Evolutionary conservation across 2,329 filamentous ascomycete genomes (phyloP).

Genomic region (Pseudofabraea citricarpa): DNA sequence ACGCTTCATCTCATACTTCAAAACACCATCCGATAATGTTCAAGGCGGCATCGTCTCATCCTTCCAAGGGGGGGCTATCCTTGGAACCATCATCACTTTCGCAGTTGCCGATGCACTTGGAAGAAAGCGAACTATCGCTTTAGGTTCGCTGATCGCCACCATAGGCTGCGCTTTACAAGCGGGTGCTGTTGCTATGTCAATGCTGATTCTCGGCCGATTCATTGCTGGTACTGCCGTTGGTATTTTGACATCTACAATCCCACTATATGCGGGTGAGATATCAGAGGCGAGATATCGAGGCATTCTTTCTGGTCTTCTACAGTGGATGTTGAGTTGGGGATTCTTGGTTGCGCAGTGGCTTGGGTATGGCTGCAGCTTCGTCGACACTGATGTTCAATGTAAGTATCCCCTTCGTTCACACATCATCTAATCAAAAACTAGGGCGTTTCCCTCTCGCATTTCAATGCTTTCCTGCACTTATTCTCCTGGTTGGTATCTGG

Average conservation of each 20-base stretch:
- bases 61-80: conserved; percentile 16
- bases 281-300: conserved; percentile 15
- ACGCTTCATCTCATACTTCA: conserved; percentile 17
- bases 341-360: conserved; percentile 23
- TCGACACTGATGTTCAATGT: conserved; percentile 12
- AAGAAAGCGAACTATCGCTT: conserved; percentile 24
- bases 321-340: conserved; percentile 22
- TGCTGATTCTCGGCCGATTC: conserved; percentile 42
- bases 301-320: conserved; percentile 18
- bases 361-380: conserved; percentile 14
- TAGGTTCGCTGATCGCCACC: conserved; percentile 21
- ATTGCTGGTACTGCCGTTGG: conserved; percentile 44
- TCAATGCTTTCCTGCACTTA: conserved; percentile 46
- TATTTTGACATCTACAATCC: conserved; percentile 38
- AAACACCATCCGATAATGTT: conserved; percentile 1
- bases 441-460: conserved; percentile 55
- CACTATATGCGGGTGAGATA: conserved; percentile 36
- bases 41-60: conserved; percentile 34
- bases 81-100: conserved; percentile 6
- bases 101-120: conserved; percentile 28
- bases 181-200: conserved; percentile 25
- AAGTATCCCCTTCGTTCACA: not conserved
- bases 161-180: conserved; percentile 27
- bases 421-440: not conserved
- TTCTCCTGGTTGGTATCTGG: conserved; percentile 44